phyloP scores from a whole-genome alignment of 1,139 yeast genomes.

The Scheffersomyces quercinus region DNA sequence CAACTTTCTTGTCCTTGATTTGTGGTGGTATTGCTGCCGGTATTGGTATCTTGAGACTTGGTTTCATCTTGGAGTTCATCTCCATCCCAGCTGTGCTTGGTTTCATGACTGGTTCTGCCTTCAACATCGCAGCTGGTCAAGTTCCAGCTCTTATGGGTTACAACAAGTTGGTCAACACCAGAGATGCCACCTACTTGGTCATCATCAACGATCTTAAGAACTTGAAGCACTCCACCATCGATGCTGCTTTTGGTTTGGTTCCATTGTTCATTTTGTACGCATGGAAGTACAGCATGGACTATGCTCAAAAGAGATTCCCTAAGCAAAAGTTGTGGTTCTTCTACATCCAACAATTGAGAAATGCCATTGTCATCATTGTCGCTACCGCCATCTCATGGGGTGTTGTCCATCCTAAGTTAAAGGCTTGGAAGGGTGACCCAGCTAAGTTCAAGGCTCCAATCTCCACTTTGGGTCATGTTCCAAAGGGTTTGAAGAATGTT shows the following conservation, averaged over 20 bases:
- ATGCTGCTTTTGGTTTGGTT: slow-evolving; percentile 89
- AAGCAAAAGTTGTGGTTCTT: slow-evolving; percentile 58
- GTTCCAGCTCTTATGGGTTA: slow-evolving; percentile 87
- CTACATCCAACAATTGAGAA: slow-evolving; percentile 73
- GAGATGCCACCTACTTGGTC: slow-evolving; percentile 68
- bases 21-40: slow-evolving; percentile 87
- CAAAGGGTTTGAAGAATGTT: slow-evolving; percentile 75
- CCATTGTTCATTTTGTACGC: slow-evolving; percentile 66
- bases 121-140: slow-evolving; percentile 79
- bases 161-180: slow-evolving; percentile 63
- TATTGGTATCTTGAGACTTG: slow-evolving; percentile 78
- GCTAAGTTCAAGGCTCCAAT: slow-evolving; percentile 48
- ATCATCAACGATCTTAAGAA: slow-evolving; percentile 73
- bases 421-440: slow-evolving; percentile 36
- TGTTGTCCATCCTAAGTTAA: slow-evolving; percentile 35
- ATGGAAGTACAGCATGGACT: slow-evolving; percentile 63
- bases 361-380: slow-evolving; percentile 77
- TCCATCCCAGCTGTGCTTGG: slow-evolving; percentile 94
- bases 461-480: slow-evolving; percentile 71
- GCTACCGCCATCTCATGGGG: slow-evolving; percentile 77
- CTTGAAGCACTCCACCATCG: slow-evolving; percentile 63
- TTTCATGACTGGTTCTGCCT: slow-evolving; percentile 93
- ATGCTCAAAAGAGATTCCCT: slow-evolving; percentile 67
- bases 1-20: slow-evolving; percentile 73
- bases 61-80: slow-evolving; percentile 85